Evolutionary conservation across 371 early-diverging fungal species (phyloP).

Genomic region (Syncephalastrum contaminatum): DNA sequence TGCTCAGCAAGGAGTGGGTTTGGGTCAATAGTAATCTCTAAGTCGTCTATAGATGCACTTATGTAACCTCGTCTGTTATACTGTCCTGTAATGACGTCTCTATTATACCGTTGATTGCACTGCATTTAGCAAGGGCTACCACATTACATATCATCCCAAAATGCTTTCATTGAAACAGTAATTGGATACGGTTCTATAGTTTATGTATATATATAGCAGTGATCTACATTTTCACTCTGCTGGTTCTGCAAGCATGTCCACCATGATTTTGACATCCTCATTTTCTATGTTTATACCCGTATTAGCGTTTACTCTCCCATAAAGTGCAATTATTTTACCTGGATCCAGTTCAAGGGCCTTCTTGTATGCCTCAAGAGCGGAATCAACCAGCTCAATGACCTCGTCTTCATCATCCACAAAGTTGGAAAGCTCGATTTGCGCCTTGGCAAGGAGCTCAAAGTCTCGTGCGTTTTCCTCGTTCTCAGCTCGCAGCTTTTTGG

Average conservation of each 20-base stretch:
- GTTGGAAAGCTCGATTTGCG: slow-evolving; percentile 32
- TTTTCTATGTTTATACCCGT: slow-evolving; percentile 6
- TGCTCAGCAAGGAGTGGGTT: slow-evolving; percentile 11
- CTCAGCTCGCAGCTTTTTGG: slow-evolving; percentile 18
- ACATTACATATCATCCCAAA: no score
- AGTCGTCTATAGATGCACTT: neutral
- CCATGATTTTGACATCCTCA: slow-evolving; percentile 10
- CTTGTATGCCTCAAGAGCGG: slow-evolving; percentile 34
- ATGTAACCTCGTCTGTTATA: neutral
- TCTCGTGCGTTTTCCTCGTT: slow-evolving; percentile 30
- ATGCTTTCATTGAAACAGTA: no score
- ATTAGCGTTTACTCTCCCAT: neutral
- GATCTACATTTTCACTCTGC: no score
- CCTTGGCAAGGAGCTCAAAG: slow-evolving; percentile 38
- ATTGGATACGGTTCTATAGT: no score
- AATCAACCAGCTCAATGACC: slow-evolving; percentile 22
- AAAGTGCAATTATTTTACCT: slow-evolving; percentile 10
- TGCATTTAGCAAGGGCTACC: no score
- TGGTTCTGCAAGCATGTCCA: slow-evolving; percentile 10
- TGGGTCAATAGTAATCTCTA: slow-evolving; percentile 13
- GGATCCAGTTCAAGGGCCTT: slow-evolving; percentile 31
- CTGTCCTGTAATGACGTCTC: no score
- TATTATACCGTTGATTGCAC: no score
- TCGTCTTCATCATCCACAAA: slow-evolving; percentile 40
- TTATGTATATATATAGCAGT: no score